These are phyloP conservation scores for Aspergillus diversus DNA, from an alignment of 495 filamentous ascomycete species.

Conservation along the genomic window DNA sequence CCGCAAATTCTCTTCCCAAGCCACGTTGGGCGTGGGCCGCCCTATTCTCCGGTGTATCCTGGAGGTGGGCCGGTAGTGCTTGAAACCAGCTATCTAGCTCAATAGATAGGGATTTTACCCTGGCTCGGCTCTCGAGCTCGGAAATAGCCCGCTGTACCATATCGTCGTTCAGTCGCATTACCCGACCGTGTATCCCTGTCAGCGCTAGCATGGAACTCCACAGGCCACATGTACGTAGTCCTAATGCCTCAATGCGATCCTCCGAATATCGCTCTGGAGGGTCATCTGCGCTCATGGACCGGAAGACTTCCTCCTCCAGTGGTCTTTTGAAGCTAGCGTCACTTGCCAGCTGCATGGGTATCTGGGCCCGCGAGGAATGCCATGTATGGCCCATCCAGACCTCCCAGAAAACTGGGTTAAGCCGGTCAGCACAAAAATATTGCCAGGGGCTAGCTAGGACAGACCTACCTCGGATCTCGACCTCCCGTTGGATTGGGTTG, in stretches of 20 bases:
- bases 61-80: conserved; percentile 5
- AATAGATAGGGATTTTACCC: not conserved
- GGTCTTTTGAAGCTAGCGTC: not conserved
- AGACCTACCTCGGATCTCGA: conserved; percentile 12
- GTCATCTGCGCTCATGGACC: conserved; percentile 1
- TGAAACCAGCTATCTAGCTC: conserved; percentile 4
- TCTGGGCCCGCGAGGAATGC: conserved; percentile 8
- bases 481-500: conserved; percentile 12
- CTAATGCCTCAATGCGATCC: conserved; percentile 6
- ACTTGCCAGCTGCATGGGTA: conserved; percentile 1
- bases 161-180: conserved; percentile 15
- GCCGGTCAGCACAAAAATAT: not conserved
- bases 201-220: conserved; percentile 16
- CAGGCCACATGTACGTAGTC: conserved; percentile 5
- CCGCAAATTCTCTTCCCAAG: conserved; percentile 10
- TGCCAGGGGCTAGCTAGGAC: not conserved
- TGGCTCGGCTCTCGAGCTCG: not conserved
- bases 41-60: conserved; percentile 6
- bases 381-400: conserved; percentile 13
- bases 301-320: conserved; percentile 11
- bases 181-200: conserved; percentile 6
- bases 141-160: conserved; percentile 3
- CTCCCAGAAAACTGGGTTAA: conserved; percentile 6
- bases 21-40: not conserved
- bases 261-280: conserved; percentile 7